Evolutionary conservation across 805 yeast genomes (phyloP).

Genomic region (Myxozyma vanderwaltii): DNA sequence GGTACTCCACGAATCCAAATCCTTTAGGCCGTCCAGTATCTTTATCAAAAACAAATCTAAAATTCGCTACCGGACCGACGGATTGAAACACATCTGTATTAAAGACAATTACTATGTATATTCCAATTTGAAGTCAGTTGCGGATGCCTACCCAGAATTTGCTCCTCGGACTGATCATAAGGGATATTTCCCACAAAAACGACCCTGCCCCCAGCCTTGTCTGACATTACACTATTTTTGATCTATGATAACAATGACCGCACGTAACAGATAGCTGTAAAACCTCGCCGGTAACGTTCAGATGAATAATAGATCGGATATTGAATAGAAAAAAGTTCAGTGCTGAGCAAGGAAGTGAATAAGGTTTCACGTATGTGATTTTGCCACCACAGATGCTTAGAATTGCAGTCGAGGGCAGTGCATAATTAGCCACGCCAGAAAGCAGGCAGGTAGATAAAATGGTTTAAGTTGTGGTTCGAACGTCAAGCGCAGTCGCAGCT

Average conservation of each 20-base stretch:
- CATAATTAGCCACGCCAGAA: no score
- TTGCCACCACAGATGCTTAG: no score
- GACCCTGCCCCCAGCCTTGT: conserved; percentile 19
- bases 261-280: no score
- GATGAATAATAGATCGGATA: no score
- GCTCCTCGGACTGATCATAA: conserved; percentile 91
- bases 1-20: conserved; percentile 81
- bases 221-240: conserved; percentile 9
- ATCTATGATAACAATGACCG: background rate
- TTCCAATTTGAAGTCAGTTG: background rate
- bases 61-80: conserved; percentile 81
- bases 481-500: background rate
- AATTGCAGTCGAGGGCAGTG: no score
- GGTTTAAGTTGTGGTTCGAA: background rate
- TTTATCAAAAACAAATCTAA: conserved; percentile 80
- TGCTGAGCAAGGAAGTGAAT: no score
- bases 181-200: conserved; percentile 78
- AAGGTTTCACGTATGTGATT: no score
- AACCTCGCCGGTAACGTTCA: no score
- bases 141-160: conserved; percentile 51
- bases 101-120: no score
- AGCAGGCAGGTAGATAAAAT: background rate
- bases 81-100: conserved; percentile 68
- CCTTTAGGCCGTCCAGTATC: conserved; percentile 91
- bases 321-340: no score